phyloP scores from a whole-genome alignment of 176 grass and related monocot genomes.

The Oryza australiensis region DNA sequence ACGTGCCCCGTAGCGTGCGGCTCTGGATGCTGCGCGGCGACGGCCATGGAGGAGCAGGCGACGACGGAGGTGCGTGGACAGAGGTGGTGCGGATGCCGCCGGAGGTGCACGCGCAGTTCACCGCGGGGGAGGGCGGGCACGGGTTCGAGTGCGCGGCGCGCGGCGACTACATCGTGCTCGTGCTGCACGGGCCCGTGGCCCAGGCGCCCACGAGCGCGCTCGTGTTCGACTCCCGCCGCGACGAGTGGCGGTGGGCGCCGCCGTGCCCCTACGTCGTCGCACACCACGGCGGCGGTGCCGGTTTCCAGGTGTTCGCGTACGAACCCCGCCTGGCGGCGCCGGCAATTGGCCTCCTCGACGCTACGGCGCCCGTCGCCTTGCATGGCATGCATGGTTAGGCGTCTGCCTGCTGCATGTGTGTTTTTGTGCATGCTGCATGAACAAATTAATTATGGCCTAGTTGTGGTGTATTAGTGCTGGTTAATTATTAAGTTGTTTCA shows the following conservation, averaged over 20 bases:
- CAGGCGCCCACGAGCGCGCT: constrained; percentile 47
- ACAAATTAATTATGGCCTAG: background rate
- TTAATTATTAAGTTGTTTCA: background rate
- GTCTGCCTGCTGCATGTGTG: background rate
- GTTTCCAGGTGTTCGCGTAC: constrained; percentile 69
- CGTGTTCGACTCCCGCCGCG: constrained; percentile 61
- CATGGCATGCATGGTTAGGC: constrained; percentile 58
- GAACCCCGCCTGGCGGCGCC: constrained; percentile 85
- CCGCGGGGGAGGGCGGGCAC: constrained; percentile 41
- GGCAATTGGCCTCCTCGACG: constrained; percentile 80
- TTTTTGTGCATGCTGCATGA: no score
- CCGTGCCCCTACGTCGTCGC: constrained; percentile 55
- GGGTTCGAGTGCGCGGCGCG: constrained; percentile 85
- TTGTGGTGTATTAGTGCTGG: background rate
- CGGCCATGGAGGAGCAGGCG: background rate
- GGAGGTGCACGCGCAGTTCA: constrained; percentile 69
- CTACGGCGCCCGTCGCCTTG: constrained; percentile 51
- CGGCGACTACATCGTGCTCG: constrained; percentile 65
- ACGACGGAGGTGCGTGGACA: constrained; percentile 53
- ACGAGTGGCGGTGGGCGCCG: constrained; percentile 86
- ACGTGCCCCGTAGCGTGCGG: constrained; percentile 84
- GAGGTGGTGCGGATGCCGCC: constrained; percentile 81
- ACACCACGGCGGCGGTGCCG: constrained; percentile 5
- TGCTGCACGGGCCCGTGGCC: constrained; percentile 9
- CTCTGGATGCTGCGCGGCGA: constrained; percentile 63